Percentiles rank a stretch among this genome's conserved stretches.
phyloP scores from a whole-genome alignment of 352 stramenopile genomes.

The Aphanomyces stellatus region DNA sequence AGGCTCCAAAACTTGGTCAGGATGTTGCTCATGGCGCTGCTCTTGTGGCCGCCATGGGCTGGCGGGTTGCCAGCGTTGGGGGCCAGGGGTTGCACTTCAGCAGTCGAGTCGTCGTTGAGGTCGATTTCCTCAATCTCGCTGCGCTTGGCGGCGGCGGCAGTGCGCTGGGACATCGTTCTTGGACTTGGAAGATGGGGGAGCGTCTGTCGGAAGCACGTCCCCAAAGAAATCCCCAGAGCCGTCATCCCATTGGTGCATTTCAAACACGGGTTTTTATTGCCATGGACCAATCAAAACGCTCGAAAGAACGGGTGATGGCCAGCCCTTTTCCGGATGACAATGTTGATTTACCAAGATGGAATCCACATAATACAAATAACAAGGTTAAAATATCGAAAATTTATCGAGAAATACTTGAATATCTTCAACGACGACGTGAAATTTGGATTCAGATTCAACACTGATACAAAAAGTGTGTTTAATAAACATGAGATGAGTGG shows the following conservation, averaged over 20 bases:
- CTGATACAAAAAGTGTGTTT: not conserved
- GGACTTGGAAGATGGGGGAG: too few relatives aligned
- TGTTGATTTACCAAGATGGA: too few relatives aligned
- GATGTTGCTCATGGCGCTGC: not conserved
- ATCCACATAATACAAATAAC: too few relatives aligned
- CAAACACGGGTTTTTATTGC: not conserved
- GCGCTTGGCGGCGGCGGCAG: conserved; percentile 6
- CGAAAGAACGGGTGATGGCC: conserved; percentile 3
- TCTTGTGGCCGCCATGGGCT: not conserved
- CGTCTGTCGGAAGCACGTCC: not conserved
- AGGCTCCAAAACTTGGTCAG: conserved; percentile 16
- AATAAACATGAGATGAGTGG: not conserved
- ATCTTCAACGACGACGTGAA: not conserved
- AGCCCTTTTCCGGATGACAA: too few relatives aligned
- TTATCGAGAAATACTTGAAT: not conserved
- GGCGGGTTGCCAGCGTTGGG: not conserved
- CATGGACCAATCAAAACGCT: not conserved
- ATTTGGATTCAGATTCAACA: not conserved
- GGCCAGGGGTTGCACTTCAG: not conserved
- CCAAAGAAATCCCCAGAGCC: too few relatives aligned
- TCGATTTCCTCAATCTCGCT: not conserved
- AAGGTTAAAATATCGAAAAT: not conserved
- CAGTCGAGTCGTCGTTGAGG: not conserved
- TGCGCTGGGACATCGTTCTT: not conserved
- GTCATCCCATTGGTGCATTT: not conserved